Conservation (phyloP, 2,329 filamentous ascomycete genomes). For the Podosphaera xanthii region DNA sequence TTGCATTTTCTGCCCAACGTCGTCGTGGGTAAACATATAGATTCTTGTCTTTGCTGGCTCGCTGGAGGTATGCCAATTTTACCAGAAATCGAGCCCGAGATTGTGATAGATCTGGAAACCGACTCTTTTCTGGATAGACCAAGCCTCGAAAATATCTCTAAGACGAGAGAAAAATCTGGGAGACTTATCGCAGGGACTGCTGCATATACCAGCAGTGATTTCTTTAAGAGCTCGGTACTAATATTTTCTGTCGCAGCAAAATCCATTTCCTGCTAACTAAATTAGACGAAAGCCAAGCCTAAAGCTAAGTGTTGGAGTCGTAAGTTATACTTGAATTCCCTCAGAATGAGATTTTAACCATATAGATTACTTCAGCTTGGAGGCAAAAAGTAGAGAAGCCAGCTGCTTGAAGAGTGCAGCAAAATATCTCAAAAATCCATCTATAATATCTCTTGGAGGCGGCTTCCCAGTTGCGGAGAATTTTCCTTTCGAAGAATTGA, state of each 20-base stretch:
- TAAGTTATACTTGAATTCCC: conserved; percentile 25
- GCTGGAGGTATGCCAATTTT: background rate
- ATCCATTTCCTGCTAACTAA: conserved; percentile 5
- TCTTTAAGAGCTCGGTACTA: conserved; percentile 53
- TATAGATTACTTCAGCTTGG: conserved; percentile 31
- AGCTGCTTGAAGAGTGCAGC: conserved; percentile 70
- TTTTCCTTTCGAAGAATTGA: conserved; percentile 71
- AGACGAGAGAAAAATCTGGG: conserved; percentile 46
- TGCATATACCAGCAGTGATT: conserved; percentile 52
- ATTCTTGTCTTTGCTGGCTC: background rate
- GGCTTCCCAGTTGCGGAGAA: conserved; percentile 74
- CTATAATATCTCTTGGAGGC: conserved; percentile 74
- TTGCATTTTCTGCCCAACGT: no score
- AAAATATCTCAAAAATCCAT: conserved; percentile 53
- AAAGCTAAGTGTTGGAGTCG: conserved; percentile 67
- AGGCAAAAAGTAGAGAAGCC: conserved; percentile 35
- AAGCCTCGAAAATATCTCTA: conserved; percentile 32
- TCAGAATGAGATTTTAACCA: conserved; percentile 2
- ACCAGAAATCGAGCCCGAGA: background rate
- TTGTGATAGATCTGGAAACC: background rate
- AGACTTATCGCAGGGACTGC: conserved; percentile 55
- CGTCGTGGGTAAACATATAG: background rate
- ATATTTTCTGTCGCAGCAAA: conserved; percentile 11
- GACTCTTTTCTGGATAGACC: background rate
- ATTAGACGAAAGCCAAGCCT: conserved; percentile 35